phyloP scores from a whole-genome alignment of 768 basidiomycete genomes.

The Russula virescens region DNA sequence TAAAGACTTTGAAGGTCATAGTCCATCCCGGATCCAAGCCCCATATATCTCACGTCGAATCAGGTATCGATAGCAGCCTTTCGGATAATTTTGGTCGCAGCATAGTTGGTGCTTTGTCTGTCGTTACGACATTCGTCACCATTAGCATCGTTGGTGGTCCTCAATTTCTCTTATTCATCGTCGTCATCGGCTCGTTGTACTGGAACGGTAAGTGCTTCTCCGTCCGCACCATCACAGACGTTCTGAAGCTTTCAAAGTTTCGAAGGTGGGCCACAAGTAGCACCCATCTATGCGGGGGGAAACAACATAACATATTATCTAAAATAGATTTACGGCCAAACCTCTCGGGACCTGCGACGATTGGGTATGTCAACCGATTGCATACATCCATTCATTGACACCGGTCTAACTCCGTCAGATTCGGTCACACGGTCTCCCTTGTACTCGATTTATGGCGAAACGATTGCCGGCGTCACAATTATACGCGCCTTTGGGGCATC shows the following conservation, averaged over 20 bases:
- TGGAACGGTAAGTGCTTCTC: constrained; percentile 51
- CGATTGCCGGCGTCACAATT: constrained; percentile 46
- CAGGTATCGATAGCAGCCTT: constrained; percentile 76
- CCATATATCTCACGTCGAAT: constrained; percentile 20
- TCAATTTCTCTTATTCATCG: constrained; percentile 60
- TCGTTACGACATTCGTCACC: constrained; percentile 63
- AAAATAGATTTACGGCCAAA: constrained; percentile 65
- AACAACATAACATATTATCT: constrained; percentile 26
- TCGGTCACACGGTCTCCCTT: constrained; percentile 45
- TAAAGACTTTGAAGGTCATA: constrained; percentile 76
- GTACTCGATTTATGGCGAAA: constrained; percentile 48
- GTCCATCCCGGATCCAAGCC: neutral
- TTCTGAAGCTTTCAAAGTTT: constrained; percentile 4
- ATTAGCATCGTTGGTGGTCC: constrained; percentile 75
- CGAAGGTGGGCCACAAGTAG: constrained; percentile 11
- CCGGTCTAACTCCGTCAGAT: constrained; percentile 26
- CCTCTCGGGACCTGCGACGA: constrained; percentile 80
- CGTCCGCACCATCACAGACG: too few relatives aligned
- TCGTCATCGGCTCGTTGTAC: constrained; percentile 56
- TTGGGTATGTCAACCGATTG: constrained; percentile 43
- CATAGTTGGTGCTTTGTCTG: constrained; percentile 63
- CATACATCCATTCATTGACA: neutral
- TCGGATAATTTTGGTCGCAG: constrained; percentile 85
- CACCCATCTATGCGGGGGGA: neutral
- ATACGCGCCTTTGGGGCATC: constrained; percentile 85